Evolutionary conservation across 805 yeast species (phyloP), one percentile per base, ranked within the genome.

Genomic region (Vanderwaltozyma verrucispora): DNA sequence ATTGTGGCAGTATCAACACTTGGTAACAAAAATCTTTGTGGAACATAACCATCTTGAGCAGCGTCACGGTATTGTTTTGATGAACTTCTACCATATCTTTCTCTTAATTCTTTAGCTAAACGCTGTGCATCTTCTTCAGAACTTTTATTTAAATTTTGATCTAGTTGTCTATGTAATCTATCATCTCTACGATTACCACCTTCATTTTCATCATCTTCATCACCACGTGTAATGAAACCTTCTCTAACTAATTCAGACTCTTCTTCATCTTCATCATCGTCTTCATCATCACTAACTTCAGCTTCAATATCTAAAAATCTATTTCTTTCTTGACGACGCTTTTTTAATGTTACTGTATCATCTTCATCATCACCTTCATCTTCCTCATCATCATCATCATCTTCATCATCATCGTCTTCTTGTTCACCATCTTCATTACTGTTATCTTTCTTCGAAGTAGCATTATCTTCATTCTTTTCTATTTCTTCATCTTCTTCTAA

Each of bases 261-360:
- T 48, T 81, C 97, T 45, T 89, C 97, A 33, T 87, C 97, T 43
- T 88, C 97, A 44, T 86, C 89, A 47, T 60, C 64, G 2, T 89
- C 97, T 38, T 92, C 97, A 48, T 92, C 97, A 43, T 89, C 97
- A 60, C 89, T 95, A 40, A 92, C 98, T 60, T 89, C 97, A 42
- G 96, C 98, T 68, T 92, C 97, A 38, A 92, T 94, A 83, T 92
- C 98, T 63, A 92, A 71, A 61, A 87, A 92, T 68, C 82, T 88
- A 60, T 89, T 89, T 42, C 83, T 69, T 33, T 64, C 68, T 40
- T 59, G 67, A 42, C 71, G 67, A 51, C 63, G 58, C 56, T 70
- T 58, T 59, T 66, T 60, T 56, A 64, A 47, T 52, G 67, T 57
- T 48, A 70, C 66, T 5, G 67, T 68, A n/a, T 63, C 61, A 5